Evolutionary conservation across 257 asterid species (phyloP), one percentile per base, ranked within the genome.

Genomic region (Solanum medicagineum): DNA sequence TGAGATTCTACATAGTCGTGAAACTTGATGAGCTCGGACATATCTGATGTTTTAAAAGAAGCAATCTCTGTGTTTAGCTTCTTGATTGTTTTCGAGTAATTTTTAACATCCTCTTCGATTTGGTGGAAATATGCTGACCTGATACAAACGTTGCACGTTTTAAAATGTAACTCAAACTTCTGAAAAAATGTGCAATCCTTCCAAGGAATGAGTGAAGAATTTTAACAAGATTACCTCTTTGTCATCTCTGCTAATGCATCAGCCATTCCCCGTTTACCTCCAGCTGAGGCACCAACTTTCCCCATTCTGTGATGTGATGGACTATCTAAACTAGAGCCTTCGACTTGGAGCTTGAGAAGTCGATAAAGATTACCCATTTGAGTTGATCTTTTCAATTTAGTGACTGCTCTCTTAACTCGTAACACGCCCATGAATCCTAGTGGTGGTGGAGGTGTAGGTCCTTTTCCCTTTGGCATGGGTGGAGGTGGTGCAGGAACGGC

Each of bases 201-300:
- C 83, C 2, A 24, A 14, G 77, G 20, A 77, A 74, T 19, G 1
- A 45, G 16, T 47, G 65, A 16, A 42, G 62, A 51, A n/a, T 86
- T 22, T 36, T 45, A 3, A 17, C 10, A 47, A 7, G 5, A 65
- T 24, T 88, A 90, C 98, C 97, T 91, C 87, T 93, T 94, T 32
- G 94, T 92, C 92, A 94, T 94, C 88, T 94, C 98, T 15, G 95
- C 97, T 74, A 94, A 88, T 66, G 98, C 97, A 86, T 93, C 97
- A 62, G 95, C 98, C 98, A 93, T 92, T 55, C 98, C 95, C 55
- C 89, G 93, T 88, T 93, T 93, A 13, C 91, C 94, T 16, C 93
- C 93, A 26, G 26, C 29, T 7, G 90, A 2, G 12, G 81, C 12
- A 3, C 89, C 85, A 77, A 92, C 92, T 42, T 84, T 56, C 54